A percentile compares a stretch with the other conserved stretches of the same genome.
These are phyloP conservation scores for Colletotrichum brevisporum DNA, from an alignment of 2,329 filamentous ascomycete species.

Conservation along the genomic window DNA sequence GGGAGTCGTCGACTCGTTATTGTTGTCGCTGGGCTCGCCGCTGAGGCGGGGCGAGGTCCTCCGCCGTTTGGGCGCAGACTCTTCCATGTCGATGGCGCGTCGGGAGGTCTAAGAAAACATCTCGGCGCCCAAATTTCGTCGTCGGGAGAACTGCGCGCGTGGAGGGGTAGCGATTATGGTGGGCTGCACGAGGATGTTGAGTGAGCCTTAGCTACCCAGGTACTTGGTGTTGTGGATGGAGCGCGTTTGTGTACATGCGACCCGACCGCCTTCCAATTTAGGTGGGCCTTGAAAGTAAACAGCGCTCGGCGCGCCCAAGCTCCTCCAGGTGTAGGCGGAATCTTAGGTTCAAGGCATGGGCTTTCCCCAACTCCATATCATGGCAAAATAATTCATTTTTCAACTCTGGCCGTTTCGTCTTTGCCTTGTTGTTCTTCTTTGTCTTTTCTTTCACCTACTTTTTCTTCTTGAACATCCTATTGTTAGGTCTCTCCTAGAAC, in stretches of 20 bases:
- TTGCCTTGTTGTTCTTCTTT: neutral
- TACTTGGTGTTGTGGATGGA: neutral
- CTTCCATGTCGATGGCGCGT: conserved; percentile 55
- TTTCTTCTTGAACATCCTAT: neutral
- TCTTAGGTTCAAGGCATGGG: neutral
- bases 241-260: conserved; percentile 41
- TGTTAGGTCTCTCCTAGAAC: neutral
- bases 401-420: neutral
- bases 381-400: neutral
- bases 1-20: conserved; percentile 55
- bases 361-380: neutral
- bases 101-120: neutral
- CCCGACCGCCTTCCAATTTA: conserved; percentile 43
- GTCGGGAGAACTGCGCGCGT: neutral
- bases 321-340: neutral
- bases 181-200: conserved; percentile 7
- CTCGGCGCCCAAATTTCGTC: neutral
- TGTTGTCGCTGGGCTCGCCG: conserved; percentile 39
- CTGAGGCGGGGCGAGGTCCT: conserved; percentile 71
- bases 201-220: too few species aligned
- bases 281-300: conserved; percentile 5
- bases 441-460: neutral
- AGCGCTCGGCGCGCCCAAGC: neutral
- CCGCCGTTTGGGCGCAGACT: conserved; percentile 74
- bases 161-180: neutral